Conservation (phyloP, 345 rosid genomes). For the Eucalyptus albens region DNA sequence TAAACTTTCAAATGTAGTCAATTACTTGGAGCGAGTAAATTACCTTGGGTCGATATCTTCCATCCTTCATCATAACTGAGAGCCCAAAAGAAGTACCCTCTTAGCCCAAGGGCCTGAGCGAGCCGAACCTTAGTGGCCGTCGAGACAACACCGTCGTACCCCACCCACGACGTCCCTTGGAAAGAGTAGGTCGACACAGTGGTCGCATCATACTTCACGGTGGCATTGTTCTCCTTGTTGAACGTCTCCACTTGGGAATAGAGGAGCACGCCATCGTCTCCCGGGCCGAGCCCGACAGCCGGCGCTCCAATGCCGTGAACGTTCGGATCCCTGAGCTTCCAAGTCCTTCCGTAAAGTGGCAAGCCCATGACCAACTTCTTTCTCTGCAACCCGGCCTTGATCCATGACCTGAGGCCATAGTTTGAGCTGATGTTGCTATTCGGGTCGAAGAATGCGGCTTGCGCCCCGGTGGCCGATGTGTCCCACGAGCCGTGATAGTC, state of each 20-base stretch:
- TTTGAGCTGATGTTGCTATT: conserved; percentile 1
- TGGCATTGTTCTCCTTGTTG: neutral
- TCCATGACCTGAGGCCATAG: conserved; percentile 11
- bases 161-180: conserved; percentile 5
- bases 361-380: conserved; percentile 12
- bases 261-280: neutral
- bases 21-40: neutral
- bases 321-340: conserved; percentile 7
- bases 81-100: conserved; percentile 18
- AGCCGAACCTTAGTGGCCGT: neutral
- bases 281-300: conserved; percentile 8
- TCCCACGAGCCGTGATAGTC: conserved; percentile 21
- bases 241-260: conserved; percentile 1
- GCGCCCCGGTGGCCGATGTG: conserved; percentile 10
- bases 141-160: conserved; percentile 5
- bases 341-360: conserved; percentile 15
- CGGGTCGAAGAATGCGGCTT: conserved; percentile 7
- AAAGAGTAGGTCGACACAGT: conserved; percentile 10
- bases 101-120: neutral
- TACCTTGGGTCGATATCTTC: conserved; percentile 5
- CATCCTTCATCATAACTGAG: conserved; percentile 2
- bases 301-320: conserved; percentile 4
- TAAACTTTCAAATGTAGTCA: neutral
- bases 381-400: neutral
- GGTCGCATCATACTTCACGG: neutral